Evolutionary conservation across 78 protist genomes (phyloP), one percentile per base, ranked within the genome.

Genomic region (Dictyostelium capitatum): DNA sequence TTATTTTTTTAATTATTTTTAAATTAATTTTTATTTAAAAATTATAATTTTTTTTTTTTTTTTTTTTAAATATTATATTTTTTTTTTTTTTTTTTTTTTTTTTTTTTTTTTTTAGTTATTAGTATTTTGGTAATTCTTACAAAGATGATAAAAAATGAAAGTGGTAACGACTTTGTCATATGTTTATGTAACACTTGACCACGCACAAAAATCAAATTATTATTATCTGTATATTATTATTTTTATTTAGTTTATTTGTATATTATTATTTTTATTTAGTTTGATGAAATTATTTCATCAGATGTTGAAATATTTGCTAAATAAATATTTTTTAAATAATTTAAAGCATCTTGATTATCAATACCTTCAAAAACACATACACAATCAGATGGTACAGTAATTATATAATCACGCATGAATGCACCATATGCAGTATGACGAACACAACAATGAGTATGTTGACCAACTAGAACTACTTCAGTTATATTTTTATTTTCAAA

Each of bases 401-500:
- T 80, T 15, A 11, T 19, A 12, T 62, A 62, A 15, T 57, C 46
- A 12, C 46, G 12, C 51, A 79, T 54, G 37, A 56, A 79, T 6
- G 70, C 30, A 32, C 23, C 10, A 46, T 80, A 62, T 4, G 77
- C 51, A 25, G 87, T 80, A 25, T 80, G 87, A 62, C 87, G 62
- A 23, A 80, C 75, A 62, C 87, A 80, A 15, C 87, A 80, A 62
- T 80, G 56, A 46, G 87, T 80, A 30, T 80, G 87, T 64, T 80
- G 75, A 7, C 87, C 87, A 80, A 30, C 47, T 0, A 80, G 1
- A 4, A 62, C 73, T 23, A 41, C 53, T 62, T 80, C 87, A 15
- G 51, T 46, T 0, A 80, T 57, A 32, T 41, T 41, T 11, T n/a
- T 17, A 1, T 62, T 62, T 32, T 56, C 43, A n/a, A 56, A 23